phyloP scores from a whole-genome alignment of 2,329 filamentous ascomycete species.

The Beauveria pseudobassiana region DNA sequence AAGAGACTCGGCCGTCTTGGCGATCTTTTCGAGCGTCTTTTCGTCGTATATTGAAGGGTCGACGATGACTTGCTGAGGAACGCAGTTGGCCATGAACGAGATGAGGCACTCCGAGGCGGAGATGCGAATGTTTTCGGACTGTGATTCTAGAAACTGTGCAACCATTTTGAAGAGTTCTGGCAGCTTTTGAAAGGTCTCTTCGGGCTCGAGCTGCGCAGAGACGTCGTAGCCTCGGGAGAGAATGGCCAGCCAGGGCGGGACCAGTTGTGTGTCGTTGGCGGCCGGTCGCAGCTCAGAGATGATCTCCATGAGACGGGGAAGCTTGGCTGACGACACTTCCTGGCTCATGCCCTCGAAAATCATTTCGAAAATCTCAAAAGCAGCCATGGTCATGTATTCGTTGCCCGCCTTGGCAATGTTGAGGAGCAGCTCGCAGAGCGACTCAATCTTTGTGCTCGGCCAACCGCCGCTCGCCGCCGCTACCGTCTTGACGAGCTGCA shows the following conservation, averaged over 20 bases:
- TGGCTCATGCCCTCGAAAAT: constrained; percentile 90
- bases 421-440: constrained; percentile 80
- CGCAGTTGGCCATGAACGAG: constrained; percentile 84
- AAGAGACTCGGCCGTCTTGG: constrained; percentile 64
- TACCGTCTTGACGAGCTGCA: constrained; percentile 88
- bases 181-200: constrained; percentile 86
- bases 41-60: constrained; percentile 91
- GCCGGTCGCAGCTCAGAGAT: constrained; percentile 88
- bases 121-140: constrained; percentile 86
- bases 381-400: constrained; percentile 92
- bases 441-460: constrained; percentile 93
- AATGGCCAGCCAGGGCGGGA: constrained; percentile 95
- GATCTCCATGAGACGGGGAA: constrained; percentile 81
- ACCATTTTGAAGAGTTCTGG: constrained; percentile 79
- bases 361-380: constrained; percentile 95
- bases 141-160: constrained; percentile 72
- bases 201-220: constrained; percentile 76
- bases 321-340: constrained; percentile 79
- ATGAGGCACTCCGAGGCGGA: constrained; percentile 93
- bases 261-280: constrained; percentile 85
- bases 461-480: constrained; percentile 83
- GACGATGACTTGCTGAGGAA: constrained; percentile 74
- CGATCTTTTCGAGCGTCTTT: constrained; percentile 76
- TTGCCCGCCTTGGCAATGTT: constrained; percentile 85
- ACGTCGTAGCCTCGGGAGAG: constrained; percentile 92